phyloP scores from a whole-genome alignment of 768 basidiomycete species.

The Termitomyces sp. region DNA sequence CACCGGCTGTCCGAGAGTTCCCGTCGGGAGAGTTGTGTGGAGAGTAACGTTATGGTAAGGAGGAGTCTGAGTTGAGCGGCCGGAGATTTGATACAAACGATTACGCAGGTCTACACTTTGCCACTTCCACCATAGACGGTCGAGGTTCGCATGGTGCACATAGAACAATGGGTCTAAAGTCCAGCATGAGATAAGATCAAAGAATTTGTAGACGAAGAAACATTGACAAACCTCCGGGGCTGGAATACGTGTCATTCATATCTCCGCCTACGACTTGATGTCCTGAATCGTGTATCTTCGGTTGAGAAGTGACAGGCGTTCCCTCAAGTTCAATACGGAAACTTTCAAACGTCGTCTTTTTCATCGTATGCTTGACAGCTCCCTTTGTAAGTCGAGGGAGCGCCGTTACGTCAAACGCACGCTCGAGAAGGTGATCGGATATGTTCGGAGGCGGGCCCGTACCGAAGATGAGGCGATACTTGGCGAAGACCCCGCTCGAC shows the following conservation, averaged over 20 bases:
- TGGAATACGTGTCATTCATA: conserved; percentile 33
- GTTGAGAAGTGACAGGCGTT: conserved; percentile 22
- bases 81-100: conserved; percentile 35
- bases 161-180: conserved; percentile 39
- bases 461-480: conserved; percentile 32
- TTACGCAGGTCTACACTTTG: conserved; percentile 23
- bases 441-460: conserved; percentile 31
- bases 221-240: conserved; percentile 36
- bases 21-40: conserved; percentile 24
- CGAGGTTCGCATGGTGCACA: conserved; percentile 38
- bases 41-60: conserved; percentile 32
- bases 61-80: conserved; percentile 27
- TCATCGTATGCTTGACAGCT: conserved; percentile 17
- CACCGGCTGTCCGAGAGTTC: not conserved
- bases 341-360: conserved; percentile 26
- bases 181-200: not conserved
- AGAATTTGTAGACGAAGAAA: not conserved
- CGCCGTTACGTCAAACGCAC: conserved; percentile 24
- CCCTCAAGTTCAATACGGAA: conserved; percentile 39
- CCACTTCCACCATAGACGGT: conserved; percentile 44
- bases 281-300: conserved; percentile 34
- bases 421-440: conserved; percentile 31
- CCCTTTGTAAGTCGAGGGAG: conserved; percentile 21
- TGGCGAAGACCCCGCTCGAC: conserved; percentile 32
- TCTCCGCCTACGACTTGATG: conserved; percentile 36